Evolutionary conservation across 805 yeast species (phyloP), one percentile per base, ranked within the genome.

Genomic region (Candida manassasensis): DNA sequence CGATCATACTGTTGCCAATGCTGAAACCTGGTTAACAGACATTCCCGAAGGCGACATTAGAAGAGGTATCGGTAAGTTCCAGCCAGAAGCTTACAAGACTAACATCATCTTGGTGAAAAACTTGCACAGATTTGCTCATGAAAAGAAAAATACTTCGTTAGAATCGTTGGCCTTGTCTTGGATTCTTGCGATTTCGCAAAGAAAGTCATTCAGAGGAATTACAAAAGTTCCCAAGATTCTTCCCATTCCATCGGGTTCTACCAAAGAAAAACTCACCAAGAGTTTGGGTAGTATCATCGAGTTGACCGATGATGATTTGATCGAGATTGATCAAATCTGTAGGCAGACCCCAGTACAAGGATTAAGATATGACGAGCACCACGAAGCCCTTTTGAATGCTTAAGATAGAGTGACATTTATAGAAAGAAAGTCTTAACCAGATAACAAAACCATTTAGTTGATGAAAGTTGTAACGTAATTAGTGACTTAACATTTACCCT

Each of bases 221-320:
- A 36, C 45, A 16, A 61, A 63, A 34, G 69, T 63, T 36, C 74
- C 88, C 17, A 66, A 61, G 39, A 68, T 85, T 29, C 51, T 88
- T 30, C 94, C 96, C 21, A 83, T 88, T 53, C 96, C 96, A 14
- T 81, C 89, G 35, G 80, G 85, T 3, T 72, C 87, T 5, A 73
- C 79, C 25, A 55, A 61, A 3, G 63, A 57, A 8, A 79, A 85
- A 54, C 76, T 82, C 12, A 65, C 68, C 31, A 83, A 77, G 52
- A 88, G 86, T 59, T 64, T 74, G 44, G 55, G 50, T 8, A 59
- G 65, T 15, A 56, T 55, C 32, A 46, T 73, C 32, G 55, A 58
- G 8, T 61, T 87, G 36, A 53, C 77, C 2, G 78, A 73, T n/a
- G 73, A 53, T 0, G 87, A 83, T 38, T 70, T 82, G 43, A 57